These are phyloP conservation scores for Cercospora berteroae DNA, from an alignment of 2,329 filamentous ascomycete species.

Conservation along the genomic window DNA sequence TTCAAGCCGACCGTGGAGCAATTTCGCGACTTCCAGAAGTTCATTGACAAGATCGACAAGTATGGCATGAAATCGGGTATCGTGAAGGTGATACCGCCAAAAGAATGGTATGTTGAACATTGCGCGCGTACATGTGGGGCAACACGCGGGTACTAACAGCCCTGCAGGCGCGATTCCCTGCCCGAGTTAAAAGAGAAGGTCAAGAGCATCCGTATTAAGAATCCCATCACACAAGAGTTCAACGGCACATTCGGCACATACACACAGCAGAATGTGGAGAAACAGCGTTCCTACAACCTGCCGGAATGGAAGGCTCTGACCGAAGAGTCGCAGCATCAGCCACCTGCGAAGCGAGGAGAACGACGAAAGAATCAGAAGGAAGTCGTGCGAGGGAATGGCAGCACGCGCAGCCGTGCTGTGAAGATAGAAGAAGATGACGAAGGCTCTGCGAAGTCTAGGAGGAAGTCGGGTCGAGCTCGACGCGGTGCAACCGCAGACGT, in stretches of 20 bases:
- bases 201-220: slow-evolving; percentile 89
- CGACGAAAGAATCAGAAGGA: slow-evolving; percentile 61
- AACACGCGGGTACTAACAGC: slow-evolving; percentile 21
- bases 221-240: slow-evolving; percentile 97
- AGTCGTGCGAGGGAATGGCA: slow-evolving; percentile 40
- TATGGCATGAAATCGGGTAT: slow-evolving; percentile 98
- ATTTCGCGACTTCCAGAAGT: slow-evolving; percentile 89
- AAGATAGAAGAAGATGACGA: slow-evolving; percentile 29
- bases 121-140: slow-evolving; percentile 13
- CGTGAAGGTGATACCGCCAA: slow-evolving; percentile 88
- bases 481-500: slow-evolving; percentile 38
- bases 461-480: slow-evolving; percentile 51
- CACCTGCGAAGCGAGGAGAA: slow-evolving; percentile 84
- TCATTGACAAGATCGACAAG: slow-evolving; percentile 83
- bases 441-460: slow-evolving; percentile 43
- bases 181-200: slow-evolving; percentile 78
- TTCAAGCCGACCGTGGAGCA: slow-evolving; percentile 95
- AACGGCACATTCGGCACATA: slow-evolving; percentile 94
- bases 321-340: slow-evolving; percentile 93
- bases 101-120: slow-evolving; percentile 72
- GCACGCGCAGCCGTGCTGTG: slow-evolving; percentile 33
- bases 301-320: slow-evolving; percentile 94
- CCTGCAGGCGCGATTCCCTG: slow-evolving; percentile 63
- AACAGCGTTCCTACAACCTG: slow-evolving; percentile 92
- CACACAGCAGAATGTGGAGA: slow-evolving; percentile 94